Base-by-base conservation (phyloP, 192 early-diverging fungal genomes). In the Globomyces pollinis-pini region DNA sequence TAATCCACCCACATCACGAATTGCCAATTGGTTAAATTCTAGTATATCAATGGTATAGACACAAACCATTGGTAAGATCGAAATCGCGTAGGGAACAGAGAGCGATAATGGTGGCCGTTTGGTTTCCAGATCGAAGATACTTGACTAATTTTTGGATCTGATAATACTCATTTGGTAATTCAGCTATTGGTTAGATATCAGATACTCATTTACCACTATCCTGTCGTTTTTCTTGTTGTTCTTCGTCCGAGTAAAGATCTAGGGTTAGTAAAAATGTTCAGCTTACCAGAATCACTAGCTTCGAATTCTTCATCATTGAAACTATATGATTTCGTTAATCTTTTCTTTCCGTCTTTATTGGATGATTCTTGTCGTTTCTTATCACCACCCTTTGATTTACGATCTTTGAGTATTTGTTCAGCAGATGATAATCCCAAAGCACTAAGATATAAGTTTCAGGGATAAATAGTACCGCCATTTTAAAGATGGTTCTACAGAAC, bases 101-200 rank as follows among this genome's bases (percentile, higher is more conserved):
- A 43, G 82, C 82, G 50, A 84, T 84, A 41, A 84, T 80, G 29
- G 82, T 84, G 2, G 82, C 82, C 4, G 79, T 84, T 55, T 79
- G 82, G 64, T 84, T 84, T 16, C 82, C 82, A n/a, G 60, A 63
- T 3, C 80, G 71, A 12, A 83, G 51, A 51, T 83, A 84, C 62
- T 83, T 83, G 31, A 84, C 76, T 1, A 84, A 65, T 57, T 83
- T 83, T 55, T 80, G 80, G 32, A 84, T 83, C 42, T 71, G 72
- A 57, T 82, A 84, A 62, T 83, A 79, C 50, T 84, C 82, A 18
- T 77, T 67, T 5, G 78, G 82, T 11, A 84, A 64, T 44, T 84
- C 82, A 41, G 72, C 63, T n/a, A n/a, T n/a, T n/a, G n/a, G n/a
- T n/a, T n/a, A n/a, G n/a, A n/a, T n/a, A n/a, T n/a, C n/a, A n/a